These are phyloP conservation scores for Leccinum incarnatum DNA, from an alignment of 768 basidiomycete species.

Conservation along the genomic window DNA sequence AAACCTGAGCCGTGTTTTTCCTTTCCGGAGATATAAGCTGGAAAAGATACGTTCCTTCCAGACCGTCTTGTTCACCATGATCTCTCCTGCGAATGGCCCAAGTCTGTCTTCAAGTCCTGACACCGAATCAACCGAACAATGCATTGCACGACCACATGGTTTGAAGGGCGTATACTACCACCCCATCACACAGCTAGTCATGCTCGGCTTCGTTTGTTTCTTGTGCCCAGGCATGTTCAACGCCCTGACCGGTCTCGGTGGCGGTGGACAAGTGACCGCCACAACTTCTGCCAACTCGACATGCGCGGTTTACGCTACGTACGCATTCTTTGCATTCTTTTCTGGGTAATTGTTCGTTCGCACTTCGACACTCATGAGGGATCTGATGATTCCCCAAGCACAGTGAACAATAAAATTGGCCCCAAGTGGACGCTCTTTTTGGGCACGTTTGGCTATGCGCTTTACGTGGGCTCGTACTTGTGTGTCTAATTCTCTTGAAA, in stretches of 20 bases:
- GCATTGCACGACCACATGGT: conserved; percentile 29
- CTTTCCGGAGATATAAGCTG: neutral
- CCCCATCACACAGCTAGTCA: conserved; percentile 41
- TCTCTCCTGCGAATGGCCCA: neutral
- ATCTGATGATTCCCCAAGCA: conserved; percentile 37
- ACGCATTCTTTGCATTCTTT: conserved; percentile 62
- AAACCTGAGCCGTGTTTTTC: neutral
- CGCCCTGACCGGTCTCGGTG: conserved; percentile 75
- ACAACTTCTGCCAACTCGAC: conserved; percentile 71
- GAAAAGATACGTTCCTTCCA: neutral
- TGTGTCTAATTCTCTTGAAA: conserved; percentile 30
- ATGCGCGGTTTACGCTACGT: conserved; percentile 64
- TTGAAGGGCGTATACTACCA: conserved; percentile 57
- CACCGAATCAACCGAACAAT: neutral
- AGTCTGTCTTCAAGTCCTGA: neutral
- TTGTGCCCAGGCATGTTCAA: conserved; percentile 73
- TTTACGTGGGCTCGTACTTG: conserved; percentile 76
- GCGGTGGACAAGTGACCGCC: conserved; percentile 68
- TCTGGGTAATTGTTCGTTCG: conserved; percentile 51
- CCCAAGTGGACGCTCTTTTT: conserved; percentile 67
- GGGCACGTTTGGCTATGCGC: conserved; percentile 73
- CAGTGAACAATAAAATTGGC: conserved; percentile 81
- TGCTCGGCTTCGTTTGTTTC: conserved; percentile 67
- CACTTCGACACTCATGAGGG: neutral
- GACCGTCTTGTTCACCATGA: neutral